phyloP scores from a whole-genome alignment of 2,329 filamentous ascomycete genomes.

The Aureobasidium vineae region DNA sequence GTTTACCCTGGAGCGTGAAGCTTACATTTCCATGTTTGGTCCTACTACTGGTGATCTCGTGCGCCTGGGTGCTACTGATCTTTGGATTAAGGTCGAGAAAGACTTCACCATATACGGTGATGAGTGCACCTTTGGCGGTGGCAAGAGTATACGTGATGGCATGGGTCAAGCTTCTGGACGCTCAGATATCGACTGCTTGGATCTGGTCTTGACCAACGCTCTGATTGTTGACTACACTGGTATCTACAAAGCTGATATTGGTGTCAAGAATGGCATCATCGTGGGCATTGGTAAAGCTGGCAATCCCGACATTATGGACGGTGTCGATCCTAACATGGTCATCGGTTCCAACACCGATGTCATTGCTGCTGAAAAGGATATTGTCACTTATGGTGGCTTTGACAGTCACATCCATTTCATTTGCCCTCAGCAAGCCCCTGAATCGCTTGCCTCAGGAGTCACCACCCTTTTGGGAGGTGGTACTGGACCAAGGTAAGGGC shows the following conservation, averaged over 20 bases:
- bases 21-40: conserved; percentile 87
- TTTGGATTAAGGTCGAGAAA: conserved; percentile 88
- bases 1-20: conserved; percentile 70
- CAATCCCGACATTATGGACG: conserved; percentile 96
- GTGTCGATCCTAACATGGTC: conserved; percentile 73
- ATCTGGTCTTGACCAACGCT: conserved; percentile 86
- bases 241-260: conserved; percentile 96
- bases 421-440: conserved; percentile 85
- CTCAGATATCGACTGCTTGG: conserved; percentile 67
- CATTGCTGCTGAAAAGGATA: conserved; percentile 84
- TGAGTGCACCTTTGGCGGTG: conserved; percentile 92
- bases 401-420: conserved; percentile 94
- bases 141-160: conserved; percentile 88
- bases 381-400: conserved; percentile 84
- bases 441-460: conserved; percentile 79
- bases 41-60: conserved; percentile 87
- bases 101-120: conserved; percentile 85
- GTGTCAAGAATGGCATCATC: conserved; percentile 83
- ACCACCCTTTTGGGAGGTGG: conserved; percentile 91
- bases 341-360: conserved; percentile 89
- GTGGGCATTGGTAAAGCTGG: conserved; percentile 90
- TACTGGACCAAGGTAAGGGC: conserved; percentile 73
- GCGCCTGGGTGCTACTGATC: conserved; percentile 74
- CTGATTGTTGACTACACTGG: conserved; percentile 87
- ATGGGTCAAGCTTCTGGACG: conserved; percentile 91